Percentiles rank a stretch among this genome's conserved stretches.
These are phyloP conservation scores for Hemileccinum rubropunctum DNA, from an alignment of 768 basidiomycete species.

Conservation along the genomic window DNA sequence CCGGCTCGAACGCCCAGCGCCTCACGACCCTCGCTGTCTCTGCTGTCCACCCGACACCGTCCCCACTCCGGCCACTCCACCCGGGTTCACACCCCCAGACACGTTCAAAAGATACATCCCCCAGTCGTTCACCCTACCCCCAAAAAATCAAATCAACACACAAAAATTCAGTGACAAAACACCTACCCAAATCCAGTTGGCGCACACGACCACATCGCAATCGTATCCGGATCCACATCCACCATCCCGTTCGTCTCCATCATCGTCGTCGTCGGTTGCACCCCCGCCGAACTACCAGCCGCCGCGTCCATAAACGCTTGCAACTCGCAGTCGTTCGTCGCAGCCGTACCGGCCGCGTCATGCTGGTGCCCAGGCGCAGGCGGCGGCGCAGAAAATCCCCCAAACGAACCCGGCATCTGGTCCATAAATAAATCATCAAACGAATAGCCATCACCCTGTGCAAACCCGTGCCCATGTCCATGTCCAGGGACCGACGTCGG, in stretches of 20 bases:
- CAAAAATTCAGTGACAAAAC: neutral
- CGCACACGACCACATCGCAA: constrained; percentile 63
- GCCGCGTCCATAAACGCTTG: constrained; percentile 15
- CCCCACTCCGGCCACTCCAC: constrained; percentile 5
- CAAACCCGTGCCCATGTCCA: constrained; percentile 6
- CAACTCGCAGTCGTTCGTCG: constrained; percentile 1
- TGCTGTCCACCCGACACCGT: neutral
- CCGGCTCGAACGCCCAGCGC: too few species aligned
- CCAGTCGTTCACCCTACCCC: constrained; percentile 39
- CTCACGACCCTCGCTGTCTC: neutral
- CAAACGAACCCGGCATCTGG: constrained; percentile 13
- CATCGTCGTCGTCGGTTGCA: constrained; percentile 6
- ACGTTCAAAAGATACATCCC: constrained; percentile 36
- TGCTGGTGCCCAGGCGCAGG: too few species aligned
- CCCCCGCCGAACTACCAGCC: neutral
- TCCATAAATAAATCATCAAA: constrained; percentile 25
- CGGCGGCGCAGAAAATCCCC: neutral
- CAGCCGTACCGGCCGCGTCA: too few species aligned
- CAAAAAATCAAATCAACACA: neutral
- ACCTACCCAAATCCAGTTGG: constrained; percentile 61
- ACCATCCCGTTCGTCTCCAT: constrained; percentile 3
- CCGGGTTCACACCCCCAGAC: constrained; percentile 21
- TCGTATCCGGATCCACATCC: constrained; percentile 45
- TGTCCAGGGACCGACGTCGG: neutral
- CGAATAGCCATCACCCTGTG: constrained; percentile 8